These are phyloP conservation scores for Zizania palustris DNA, from an alignment of 202 grass and related monocot species.

Conservation along the genomic window DNA sequence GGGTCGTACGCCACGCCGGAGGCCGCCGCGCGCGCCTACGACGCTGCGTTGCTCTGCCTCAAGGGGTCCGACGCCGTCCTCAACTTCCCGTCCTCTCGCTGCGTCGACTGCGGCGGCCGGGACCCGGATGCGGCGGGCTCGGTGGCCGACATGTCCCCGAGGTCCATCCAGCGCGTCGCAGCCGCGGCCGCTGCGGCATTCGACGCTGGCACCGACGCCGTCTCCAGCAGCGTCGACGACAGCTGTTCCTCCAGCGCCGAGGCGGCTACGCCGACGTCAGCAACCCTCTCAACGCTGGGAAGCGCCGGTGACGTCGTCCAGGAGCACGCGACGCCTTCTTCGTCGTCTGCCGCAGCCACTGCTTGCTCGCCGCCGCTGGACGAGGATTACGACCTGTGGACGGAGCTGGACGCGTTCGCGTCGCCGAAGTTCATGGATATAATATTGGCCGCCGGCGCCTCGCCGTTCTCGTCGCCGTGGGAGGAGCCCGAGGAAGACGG, in stretches of 20 bases:
- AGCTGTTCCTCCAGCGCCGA: conserved; percentile 37
- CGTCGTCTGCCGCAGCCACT: conserved; percentile 33
- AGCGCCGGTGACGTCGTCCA: conserved; percentile 10
- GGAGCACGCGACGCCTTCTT: conserved; percentile 41
- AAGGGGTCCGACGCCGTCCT: conserved; percentile 65
- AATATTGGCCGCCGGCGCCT: conserved; percentile 23
- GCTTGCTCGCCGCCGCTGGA: not conserved
- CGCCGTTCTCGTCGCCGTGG: conserved; percentile 42
- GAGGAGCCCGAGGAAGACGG: conserved; percentile 70
- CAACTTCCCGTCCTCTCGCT: conserved; percentile 63
- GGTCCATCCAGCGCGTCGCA: conserved; percentile 69
- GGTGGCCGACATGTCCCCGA: conserved; percentile 54
- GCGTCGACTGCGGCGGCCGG: too few relatives aligned
- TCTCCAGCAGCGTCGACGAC: not conserved
- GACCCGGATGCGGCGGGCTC: not conserved
- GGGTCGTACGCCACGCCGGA: conserved; percentile 72
- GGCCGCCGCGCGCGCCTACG: conserved; percentile 71
- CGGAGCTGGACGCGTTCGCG: conserved; percentile 44
- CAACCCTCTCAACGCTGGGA: conserved; percentile 7
- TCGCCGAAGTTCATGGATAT: conserved; percentile 61
- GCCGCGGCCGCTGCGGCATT: conserved; percentile 57
- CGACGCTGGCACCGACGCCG: not conserved
- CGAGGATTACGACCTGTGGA: conserved; percentile 42
- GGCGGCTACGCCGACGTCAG: conserved; percentile 26
- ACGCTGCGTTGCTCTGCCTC: conserved; percentile 67